A percentile compares a stretch with the other conserved stretches of the same genome.
These are phyloP conservation scores for Botrytis fabae DNA, from an alignment of 2,329 filamentous ascomycete species.

Conservation along the genomic window DNA sequence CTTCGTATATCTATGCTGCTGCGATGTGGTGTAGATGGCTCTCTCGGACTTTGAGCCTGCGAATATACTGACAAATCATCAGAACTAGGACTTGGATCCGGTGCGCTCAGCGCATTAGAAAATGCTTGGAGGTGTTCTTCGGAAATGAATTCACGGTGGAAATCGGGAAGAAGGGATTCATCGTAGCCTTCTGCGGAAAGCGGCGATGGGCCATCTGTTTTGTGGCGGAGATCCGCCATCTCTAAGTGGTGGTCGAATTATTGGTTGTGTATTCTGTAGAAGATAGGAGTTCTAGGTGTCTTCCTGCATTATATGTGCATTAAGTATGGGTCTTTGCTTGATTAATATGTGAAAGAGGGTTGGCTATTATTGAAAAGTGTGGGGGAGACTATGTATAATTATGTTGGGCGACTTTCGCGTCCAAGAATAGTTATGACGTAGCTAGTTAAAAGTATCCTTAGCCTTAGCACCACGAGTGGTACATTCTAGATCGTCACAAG, in stretches of 20 bases:
- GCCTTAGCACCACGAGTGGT: not conserved
- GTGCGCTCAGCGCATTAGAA: constrained; percentile 76
- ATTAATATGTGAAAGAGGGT: not conserved
- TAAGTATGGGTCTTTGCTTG: constrained; percentile 9
- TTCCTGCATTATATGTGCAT: constrained; percentile 21
- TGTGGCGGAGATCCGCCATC: constrained; percentile 40
- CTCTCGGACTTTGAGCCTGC: constrained; percentile 15
- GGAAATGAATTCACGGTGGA: constrained; percentile 72
- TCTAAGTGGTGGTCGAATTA: constrained; percentile 13
- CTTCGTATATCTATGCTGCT: constrained; percentile 28
- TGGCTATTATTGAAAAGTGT: constrained; percentile 18
- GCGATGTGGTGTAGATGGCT: constrained; percentile 24
- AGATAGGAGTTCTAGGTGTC: not conserved
- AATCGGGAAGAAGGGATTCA: constrained; percentile 71
- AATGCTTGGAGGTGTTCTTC: constrained; percentile 75
- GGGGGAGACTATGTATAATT: constrained; percentile 18
- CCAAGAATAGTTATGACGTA: constrained; percentile 22
- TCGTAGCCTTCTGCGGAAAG: constrained; percentile 67
- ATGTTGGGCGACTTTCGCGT: constrained; percentile 10
- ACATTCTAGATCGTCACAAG: not conserved
- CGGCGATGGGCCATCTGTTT: constrained; percentile 55
- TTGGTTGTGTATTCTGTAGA: constrained; percentile 13
- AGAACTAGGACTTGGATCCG: constrained; percentile 68
- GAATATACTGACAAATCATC: constrained; percentile 46
- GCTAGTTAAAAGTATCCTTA: not conserved